These are phyloP conservation scores for Dactylellina cionopaga DNA, from an alignment of 2,329 filamentous ascomycete genomes.

Conservation along the genomic window DNA sequence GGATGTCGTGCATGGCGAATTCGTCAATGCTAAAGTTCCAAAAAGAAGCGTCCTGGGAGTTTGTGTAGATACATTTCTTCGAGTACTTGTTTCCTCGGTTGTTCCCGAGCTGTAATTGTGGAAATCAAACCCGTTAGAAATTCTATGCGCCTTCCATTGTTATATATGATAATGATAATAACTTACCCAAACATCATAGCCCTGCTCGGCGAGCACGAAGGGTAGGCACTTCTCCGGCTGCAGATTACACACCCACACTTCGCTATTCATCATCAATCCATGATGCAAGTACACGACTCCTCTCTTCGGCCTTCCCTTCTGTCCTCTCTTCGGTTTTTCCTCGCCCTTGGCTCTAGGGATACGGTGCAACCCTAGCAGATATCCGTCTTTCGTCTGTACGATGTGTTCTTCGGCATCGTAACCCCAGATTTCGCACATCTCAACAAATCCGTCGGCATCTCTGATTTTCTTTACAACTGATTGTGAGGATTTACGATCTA, in stretches of 20 bases:
- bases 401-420: constrained; percentile 97
- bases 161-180: background rate
- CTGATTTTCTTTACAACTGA: constrained; percentile 79
- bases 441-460: constrained; percentile 88
- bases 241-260: constrained; percentile 95
- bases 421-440: constrained; percentile 89
- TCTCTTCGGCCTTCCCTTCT: constrained; percentile 74
- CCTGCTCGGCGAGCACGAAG: constrained; percentile 86
- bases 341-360: constrained; percentile 85
- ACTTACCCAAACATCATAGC: constrained; percentile 93
- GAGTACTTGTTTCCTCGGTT: constrained; percentile 99
- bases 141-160: background rate
- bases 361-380: constrained; percentile 87
- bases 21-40: constrained; percentile 99
- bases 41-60: constrained; percentile 79
- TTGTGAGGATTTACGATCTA: constrained; percentile 73
- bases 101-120: constrained; percentile 95
- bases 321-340: constrained; percentile 77
- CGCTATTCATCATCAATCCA: constrained; percentile 94
- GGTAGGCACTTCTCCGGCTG: constrained; percentile 86
- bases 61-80: constrained; percentile 83
- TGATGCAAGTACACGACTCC: constrained; percentile 94
- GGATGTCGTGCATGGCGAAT: constrained; percentile 97
- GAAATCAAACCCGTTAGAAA: constrained; percentile 55
- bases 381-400: constrained; percentile 92